Evolutionary conservation across 2,329 filamentous ascomycete species (phyloP).

Genomic region (Venturia effusa): DNA sequence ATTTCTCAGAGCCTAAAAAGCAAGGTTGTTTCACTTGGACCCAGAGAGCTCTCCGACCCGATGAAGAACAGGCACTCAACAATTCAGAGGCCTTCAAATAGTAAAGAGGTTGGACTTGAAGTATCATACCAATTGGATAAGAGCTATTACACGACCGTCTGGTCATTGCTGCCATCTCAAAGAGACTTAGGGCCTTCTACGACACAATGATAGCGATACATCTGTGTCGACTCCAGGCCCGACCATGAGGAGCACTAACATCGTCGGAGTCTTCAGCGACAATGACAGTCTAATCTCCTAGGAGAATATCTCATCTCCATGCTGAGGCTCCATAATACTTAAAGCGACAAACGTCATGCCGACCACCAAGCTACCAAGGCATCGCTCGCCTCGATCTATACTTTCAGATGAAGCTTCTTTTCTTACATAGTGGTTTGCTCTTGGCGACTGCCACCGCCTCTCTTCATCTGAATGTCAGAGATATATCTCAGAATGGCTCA

Average conservation of each 20-base stretch:
- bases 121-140: too few species aligned
- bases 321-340: background rate
- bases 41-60: background rate
- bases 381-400: background rate
- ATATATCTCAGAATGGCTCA: background rate
- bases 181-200: too few species aligned
- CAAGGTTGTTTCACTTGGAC: background rate
- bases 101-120: too few species aligned
- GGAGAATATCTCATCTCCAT: background rate
- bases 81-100: background rate
- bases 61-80: background rate
- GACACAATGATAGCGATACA: background rate
- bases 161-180: too few species aligned
- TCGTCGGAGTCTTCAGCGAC: background rate
- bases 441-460: background rate
- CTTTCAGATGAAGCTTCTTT: background rate
- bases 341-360: background rate
- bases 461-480: background rate
- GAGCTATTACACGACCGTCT: too few species aligned
- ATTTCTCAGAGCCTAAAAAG: background rate
- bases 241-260: background rate
- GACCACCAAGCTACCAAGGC: background rate
- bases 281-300: background rate
- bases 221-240: background rate
- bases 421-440: background rate